Conservation (phyloP, 805 yeast genomes). For the Yarrowia sp. region DNA sequence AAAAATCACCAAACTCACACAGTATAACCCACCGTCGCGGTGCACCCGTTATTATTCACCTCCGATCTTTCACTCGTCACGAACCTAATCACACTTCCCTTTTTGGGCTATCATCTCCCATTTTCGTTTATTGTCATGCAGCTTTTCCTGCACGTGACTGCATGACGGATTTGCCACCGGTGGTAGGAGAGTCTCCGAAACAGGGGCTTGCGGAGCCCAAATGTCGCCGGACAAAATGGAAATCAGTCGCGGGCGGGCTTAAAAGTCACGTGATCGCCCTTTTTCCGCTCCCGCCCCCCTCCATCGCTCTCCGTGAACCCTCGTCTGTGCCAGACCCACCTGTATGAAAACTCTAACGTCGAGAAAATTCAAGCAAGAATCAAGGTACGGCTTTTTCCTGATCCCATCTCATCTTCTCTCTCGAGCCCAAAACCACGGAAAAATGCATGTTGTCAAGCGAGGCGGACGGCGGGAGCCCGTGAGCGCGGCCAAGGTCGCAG, state of each 20-base stretch:
- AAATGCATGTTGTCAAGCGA: constrained; percentile 86
- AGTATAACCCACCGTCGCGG: not conserved
- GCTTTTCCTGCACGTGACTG: constrained; percentile 12
- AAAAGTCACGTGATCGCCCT: not conserved
- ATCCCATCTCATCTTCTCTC: too few relatives aligned
- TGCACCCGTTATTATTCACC: not conserved
- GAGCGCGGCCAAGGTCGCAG: constrained; percentile 94
- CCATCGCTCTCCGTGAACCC: too few relatives aligned
- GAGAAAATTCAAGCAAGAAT: constrained; percentile 15
- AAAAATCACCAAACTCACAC: not conserved
- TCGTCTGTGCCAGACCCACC: too few relatives aligned
- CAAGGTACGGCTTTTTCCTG: not conserved
- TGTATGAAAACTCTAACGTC: not conserved
- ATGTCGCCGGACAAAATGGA: too few relatives aligned
- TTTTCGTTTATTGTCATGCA: not conserved
- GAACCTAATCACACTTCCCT: constrained; percentile 30
- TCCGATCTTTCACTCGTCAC: not conserved
- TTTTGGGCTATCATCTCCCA: constrained; percentile 11
- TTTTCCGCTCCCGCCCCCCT: not conserved
- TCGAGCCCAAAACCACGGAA: not conserved
- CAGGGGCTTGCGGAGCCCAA: too few relatives aligned
- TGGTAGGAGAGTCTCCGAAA: too few relatives aligned
- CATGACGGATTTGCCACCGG: constrained; percentile 16
- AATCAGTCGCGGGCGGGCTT: too few relatives aligned
- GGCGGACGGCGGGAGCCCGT: constrained; percentile 95